Evolutionary conservation across 1,284 basidiomycete species (phyloP).

Genomic region (Pseudozyma pruni): DNA sequence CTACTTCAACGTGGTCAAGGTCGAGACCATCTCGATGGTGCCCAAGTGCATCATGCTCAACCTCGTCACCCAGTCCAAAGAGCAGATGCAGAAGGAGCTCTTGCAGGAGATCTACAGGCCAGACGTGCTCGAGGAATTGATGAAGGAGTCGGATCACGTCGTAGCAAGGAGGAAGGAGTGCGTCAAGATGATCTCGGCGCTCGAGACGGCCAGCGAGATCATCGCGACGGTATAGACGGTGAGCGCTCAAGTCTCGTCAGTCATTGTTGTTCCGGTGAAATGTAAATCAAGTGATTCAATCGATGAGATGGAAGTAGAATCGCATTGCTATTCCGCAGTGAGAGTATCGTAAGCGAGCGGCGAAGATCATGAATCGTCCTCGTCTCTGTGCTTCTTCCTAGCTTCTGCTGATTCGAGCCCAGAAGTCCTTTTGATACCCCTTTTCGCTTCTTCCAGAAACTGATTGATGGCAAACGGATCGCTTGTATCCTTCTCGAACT

Average conservation of each 20-base stretch:
- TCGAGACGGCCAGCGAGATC: constrained; percentile 66
- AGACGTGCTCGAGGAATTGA: constrained; percentile 64
- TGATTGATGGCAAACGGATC: constrained; percentile 99
- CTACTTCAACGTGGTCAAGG: constrained; percentile 77
- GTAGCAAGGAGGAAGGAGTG: constrained; percentile 65
- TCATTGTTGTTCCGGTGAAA: no score
- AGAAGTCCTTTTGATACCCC: constrained; percentile 77
- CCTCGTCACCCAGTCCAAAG: constrained; percentile 90
- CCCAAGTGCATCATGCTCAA: constrained; percentile 92
- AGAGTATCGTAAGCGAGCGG: no score
- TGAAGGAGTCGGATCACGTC: constrained; percentile 67
- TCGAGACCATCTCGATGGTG: constrained; percentile 99
- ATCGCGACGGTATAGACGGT: constrained; percentile 62
- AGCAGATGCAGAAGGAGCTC: constrained; percentile 88
- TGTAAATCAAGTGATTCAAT: not conserved
- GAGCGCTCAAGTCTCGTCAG: no score
- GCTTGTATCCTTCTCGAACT: constrained; percentile 94
- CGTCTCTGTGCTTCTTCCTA: constrained; percentile 21
- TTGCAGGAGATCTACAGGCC: constrained; percentile 70
- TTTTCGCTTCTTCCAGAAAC: constrained; percentile 96
- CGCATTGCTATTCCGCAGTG: no score
- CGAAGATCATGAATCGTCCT: not conserved
- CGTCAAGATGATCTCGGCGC: constrained; percentile 66
- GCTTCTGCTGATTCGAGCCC: constrained; percentile 16
- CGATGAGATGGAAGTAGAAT: not conserved